Evolutionary conservation across 148 eudicot genomes (phyloP).

Genomic region (Chenopodium album): DNA sequence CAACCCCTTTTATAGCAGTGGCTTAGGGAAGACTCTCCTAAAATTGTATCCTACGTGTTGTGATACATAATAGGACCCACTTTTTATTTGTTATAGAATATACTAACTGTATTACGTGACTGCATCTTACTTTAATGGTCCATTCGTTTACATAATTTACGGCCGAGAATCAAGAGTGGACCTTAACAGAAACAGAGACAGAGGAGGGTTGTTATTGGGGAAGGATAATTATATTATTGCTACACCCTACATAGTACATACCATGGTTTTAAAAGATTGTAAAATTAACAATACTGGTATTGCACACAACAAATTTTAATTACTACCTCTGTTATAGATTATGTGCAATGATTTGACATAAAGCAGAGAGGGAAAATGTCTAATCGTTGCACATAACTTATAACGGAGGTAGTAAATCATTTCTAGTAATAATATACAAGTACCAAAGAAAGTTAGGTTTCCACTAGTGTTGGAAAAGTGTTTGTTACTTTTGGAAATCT

Average conservation of each 20-base stretch:
- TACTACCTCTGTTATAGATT: too few relatives aligned
- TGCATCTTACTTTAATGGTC: background rate
- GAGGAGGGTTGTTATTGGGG: background rate
- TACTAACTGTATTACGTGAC: background rate
- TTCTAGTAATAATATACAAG: too few relatives aligned
- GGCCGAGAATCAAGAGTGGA: background rate
- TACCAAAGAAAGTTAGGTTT: background rate
- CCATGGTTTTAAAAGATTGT: background rate
- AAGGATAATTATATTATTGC: background rate
- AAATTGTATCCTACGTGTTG: slow-evolving; percentile 11
- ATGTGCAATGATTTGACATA: too few relatives aligned
- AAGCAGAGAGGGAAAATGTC: too few relatives aligned
- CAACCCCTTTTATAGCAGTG: slow-evolving; percentile 28
- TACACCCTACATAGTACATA: background rate
- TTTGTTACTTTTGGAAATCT: slow-evolving; percentile 8
- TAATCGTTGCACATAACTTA: too few relatives aligned
- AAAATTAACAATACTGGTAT: too few relatives aligned
- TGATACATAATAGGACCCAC: slow-evolving; percentile 30
- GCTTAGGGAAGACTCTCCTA: background rate
- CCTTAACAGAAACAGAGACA: background rate
- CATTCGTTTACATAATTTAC: background rate
- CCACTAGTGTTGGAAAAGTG: slow-evolving; percentile 17
- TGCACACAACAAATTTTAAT: too few relatives aligned
- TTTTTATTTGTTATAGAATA: background rate
- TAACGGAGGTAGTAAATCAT: too few relatives aligned